These are phyloP conservation scores for Hemileccinum rubropunctum DNA, from an alignment of 768 basidiomycete species.

Conservation along the genomic window DNA sequence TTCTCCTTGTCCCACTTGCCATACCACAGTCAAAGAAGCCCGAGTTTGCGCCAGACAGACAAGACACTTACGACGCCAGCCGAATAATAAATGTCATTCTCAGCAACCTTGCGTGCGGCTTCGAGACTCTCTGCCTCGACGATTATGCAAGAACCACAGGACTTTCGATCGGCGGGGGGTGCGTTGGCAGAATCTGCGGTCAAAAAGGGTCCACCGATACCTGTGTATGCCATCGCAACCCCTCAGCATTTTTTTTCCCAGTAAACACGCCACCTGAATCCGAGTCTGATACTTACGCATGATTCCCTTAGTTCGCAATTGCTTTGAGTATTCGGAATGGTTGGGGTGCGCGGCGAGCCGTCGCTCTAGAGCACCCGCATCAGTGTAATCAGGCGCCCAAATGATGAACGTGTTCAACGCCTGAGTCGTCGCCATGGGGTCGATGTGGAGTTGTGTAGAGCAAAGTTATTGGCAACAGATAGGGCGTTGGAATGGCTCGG, in stretches of 20 bases:
- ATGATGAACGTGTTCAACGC: too few species aligned
- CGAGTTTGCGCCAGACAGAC: not conserved
- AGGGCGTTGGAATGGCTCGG: too few species aligned
- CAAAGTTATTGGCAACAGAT: too few species aligned
- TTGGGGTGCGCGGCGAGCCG: slow-evolving; percentile 50
- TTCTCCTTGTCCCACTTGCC: slow-evolving; percentile 57
- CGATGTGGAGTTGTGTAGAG: too few species aligned
- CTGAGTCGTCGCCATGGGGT: too few species aligned
- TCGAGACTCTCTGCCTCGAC: slow-evolving; percentile 54
- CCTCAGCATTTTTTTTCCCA: slow-evolving; percentile 8
- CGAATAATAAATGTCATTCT: slow-evolving; percentile 24
- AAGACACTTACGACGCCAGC: slow-evolving; percentile 20
- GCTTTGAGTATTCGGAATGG: slow-evolving; percentile 48
- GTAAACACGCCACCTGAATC: not conserved
- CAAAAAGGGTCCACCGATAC: slow-evolving; percentile 54
- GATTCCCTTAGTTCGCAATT: slow-evolving; percentile 37
- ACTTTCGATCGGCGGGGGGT: slow-evolving; percentile 47
- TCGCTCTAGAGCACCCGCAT: slow-evolving; percentile 31
- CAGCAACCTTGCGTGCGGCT: slow-evolving; percentile 29
- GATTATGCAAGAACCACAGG: slow-evolving; percentile 57
- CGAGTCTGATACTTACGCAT: slow-evolving; percentile 53
- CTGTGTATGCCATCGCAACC: slow-evolving; percentile 29
- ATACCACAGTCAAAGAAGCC: not conserved
- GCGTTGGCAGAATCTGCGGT: slow-evolving; percentile 52
- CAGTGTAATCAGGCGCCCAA: slow-evolving; percentile 33